Conservation (phyloP, 805 yeast species). For the Candida awuae region DNA sequence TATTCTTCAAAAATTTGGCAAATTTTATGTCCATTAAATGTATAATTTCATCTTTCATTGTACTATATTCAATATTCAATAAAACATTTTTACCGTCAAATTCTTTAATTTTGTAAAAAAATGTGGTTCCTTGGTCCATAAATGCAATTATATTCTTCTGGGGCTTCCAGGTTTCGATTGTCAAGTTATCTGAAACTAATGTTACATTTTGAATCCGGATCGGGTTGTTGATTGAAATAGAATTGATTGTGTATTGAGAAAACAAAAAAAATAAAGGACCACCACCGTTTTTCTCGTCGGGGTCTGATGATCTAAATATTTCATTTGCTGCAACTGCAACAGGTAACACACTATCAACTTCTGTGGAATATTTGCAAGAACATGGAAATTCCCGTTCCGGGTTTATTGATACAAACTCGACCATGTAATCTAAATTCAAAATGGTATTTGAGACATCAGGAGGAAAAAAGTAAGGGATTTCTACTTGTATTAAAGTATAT, state of each 20-base stretch:
- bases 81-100: slow-evolving; percentile 31
- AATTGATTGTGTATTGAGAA: slow-evolving; percentile 63
- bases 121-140: slow-evolving; percentile 63
- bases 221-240: slow-evolving; percentile 45
- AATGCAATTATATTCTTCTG: slow-evolving; percentile 42
- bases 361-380: slow-evolving; percentile 15
- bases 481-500: slow-evolving; percentile 10
- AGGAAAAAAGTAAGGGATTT: slow-evolving; percentile 29
- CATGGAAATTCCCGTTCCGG: slow-evolving; percentile 13
- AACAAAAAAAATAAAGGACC: slow-evolving; percentile 31
- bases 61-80: slow-evolving; percentile 39
- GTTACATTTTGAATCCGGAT: slow-evolving; percentile 41
- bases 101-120: slow-evolving; percentile 45
- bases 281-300: neutral
- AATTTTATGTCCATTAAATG: slow-evolving; percentile 16
- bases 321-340: slow-evolving; percentile 78
- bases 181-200: slow-evolving; percentile 16
- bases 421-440: slow-evolving; percentile 18
- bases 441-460: slow-evolving; percentile 28
- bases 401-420: slow-evolving; percentile 9
- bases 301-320: slow-evolving; percentile 47
- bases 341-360: slow-evolving; percentile 46
- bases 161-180: slow-evolving; percentile 23
- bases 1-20: slow-evolving; percentile 7
- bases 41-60: slow-evolving; percentile 38